Conservation (phyloP, 1,284 basidiomycete genomes). For the Meripilus lineatus region DNA sequence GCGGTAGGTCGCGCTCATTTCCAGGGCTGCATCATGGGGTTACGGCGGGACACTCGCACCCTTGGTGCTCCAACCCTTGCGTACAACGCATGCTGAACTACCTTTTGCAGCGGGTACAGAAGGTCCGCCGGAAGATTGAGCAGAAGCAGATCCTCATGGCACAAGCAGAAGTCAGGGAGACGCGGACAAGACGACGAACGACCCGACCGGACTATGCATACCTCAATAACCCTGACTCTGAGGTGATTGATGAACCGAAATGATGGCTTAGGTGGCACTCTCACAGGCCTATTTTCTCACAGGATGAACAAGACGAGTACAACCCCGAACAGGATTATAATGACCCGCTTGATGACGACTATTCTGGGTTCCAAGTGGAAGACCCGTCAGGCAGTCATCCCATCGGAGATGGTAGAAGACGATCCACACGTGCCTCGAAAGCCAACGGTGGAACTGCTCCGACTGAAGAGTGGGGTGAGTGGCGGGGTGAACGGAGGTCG, state of each 20-base stretch:
- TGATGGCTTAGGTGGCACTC: conserved; percentile 2
- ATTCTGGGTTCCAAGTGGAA: conserved; percentile 37
- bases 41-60: conserved; percentile 4
- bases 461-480: conserved; percentile 46
- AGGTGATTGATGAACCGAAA: conserved; percentile 41
- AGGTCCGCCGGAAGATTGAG: conserved; percentile 61
- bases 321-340: conserved; percentile 56
- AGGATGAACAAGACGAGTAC: conserved; percentile 66
- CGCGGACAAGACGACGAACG: conserved; percentile 65
- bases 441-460: conserved; percentile 49
- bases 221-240: conserved; percentile 56
- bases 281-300: background rate
- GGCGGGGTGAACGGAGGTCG: conserved; percentile 75
- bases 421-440: conserved; percentile 59
- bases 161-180: conserved; percentile 71
- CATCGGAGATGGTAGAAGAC: conserved; percentile 40
- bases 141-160: conserved; percentile 59
- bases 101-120: conserved; percentile 56
- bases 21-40: background rate
- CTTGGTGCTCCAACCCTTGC: no score
- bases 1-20: conserved; percentile 44
- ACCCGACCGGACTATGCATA: conserved; percentile 76
- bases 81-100: background rate
- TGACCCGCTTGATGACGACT: conserved; percentile 49
- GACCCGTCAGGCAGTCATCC: conserved; percentile 33